Evolutionary conservation across 192 early-diverging fungal species (phyloP).

Genomic region (Diversispora eburnea): DNA sequence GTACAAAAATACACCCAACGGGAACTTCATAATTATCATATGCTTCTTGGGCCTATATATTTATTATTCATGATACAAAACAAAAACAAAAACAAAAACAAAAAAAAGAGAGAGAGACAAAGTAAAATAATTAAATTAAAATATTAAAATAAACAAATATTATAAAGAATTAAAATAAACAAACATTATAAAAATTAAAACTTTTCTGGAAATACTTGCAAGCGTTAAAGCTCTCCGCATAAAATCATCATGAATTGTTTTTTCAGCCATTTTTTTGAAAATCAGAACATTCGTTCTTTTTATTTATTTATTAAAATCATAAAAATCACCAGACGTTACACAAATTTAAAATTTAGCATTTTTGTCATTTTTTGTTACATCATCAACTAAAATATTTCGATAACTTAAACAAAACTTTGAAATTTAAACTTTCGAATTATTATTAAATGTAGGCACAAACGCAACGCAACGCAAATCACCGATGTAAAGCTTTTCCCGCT

Average conservation of each 20-base stretch:
- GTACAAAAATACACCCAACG: slow-evolving; percentile 93
- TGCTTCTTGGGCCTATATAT: slow-evolving; percentile 74
- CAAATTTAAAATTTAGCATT: too few species aligned
- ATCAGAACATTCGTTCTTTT: background rate
- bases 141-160: background rate
- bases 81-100: background rate
- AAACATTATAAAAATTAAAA: background rate
- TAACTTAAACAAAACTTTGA: too few species aligned
- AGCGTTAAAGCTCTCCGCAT: slow-evolving; percentile 38
- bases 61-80: background rate
- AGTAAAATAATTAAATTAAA: background rate
- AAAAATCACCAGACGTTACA: too few species aligned
- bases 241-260: slow-evolving; percentile 32
- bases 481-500: too few species aligned
- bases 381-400: too few species aligned
- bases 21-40: slow-evolving; percentile 82
- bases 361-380: too few species aligned
- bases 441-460: too few species aligned
- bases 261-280: background rate
- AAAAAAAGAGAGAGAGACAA: background rate
- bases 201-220: slow-evolving; percentile 16
- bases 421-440: too few species aligned
- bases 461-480: too few species aligned
- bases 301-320: too few species aligned
- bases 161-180: background rate